These are phyloP conservation scores for Sporodiniella umbellata DNA, from an alignment of 371 early-diverging fungal species.

Conservation along the genomic window DNA sequence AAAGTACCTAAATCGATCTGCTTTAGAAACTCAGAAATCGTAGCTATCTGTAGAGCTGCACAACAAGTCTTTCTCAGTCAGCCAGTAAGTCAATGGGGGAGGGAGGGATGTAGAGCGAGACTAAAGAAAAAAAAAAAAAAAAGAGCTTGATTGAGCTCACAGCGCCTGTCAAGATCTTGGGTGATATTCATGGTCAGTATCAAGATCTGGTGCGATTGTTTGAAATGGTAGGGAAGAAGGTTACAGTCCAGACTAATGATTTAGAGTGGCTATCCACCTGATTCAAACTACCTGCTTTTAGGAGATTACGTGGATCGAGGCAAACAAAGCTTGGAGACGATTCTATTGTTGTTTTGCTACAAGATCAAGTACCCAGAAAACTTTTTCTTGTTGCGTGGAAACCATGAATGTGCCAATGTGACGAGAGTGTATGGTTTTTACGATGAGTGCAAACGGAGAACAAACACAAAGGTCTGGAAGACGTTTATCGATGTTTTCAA, in stretches of 20 bases:
- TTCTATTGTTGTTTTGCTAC: conserved; percentile 88
- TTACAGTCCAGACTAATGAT: too few relatives aligned
- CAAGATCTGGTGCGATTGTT: conserved; percentile 88
- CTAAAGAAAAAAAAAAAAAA: neutral
- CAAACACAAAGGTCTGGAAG: conserved; percentile 95
- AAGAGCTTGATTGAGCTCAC: conserved; percentile 87
- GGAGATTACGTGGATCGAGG: conserved; percentile 98
- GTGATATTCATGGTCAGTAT: conserved; percentile 97
- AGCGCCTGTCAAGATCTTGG: conserved; percentile 93
- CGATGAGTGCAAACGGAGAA: conserved; percentile 98
- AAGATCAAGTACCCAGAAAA: conserved; percentile 96
- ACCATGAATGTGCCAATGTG: conserved; percentile 97
- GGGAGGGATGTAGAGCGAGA: too few relatives aligned
- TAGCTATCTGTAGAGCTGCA: conserved; percentile 84
- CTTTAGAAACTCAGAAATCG: conserved; percentile 84
- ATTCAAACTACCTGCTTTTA: conserved; percentile 86
- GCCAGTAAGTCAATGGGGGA: conserved; percentile 55
- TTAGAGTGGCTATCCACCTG: conserved; percentile 78
- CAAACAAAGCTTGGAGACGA: conserved; percentile 93
- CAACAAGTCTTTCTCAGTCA: conserved; percentile 92
- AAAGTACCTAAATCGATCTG: conserved; percentile 73
- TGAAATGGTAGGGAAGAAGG: too few relatives aligned
- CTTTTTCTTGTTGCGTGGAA: conserved; percentile 94
- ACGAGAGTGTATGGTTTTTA: conserved; percentile 99
- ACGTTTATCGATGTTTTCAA: conserved; percentile 97